phyloP scores from a whole-genome alignment of 2,329 filamentous ascomycete genomes.

The Apiospora marii region DNA sequence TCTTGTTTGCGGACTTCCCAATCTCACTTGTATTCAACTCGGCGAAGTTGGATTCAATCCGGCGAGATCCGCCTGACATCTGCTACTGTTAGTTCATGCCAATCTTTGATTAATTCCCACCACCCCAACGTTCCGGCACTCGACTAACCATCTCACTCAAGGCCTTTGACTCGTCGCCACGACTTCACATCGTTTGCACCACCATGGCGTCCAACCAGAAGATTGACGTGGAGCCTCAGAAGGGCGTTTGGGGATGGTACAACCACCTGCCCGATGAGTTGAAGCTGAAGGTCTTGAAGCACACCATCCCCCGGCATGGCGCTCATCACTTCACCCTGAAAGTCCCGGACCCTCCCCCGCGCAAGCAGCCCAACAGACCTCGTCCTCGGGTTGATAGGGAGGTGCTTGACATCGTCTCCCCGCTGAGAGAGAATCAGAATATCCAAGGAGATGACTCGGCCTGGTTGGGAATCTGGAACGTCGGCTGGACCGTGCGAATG shows the following conservation, averaged over 20 bases:
- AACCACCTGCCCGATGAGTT: constrained; percentile 35
- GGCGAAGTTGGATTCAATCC: not conserved
- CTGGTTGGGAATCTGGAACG: not conserved
- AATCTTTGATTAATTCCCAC: not conserved
- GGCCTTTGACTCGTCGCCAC: not conserved
- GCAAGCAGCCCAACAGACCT: not conserved
- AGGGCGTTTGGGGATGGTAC: constrained; percentile 26
- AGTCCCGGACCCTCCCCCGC: not conserved
- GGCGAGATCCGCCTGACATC: not conserved
- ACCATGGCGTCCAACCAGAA: not conserved
- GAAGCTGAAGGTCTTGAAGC: constrained; percentile 35
- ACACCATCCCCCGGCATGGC: constrained; percentile 23
- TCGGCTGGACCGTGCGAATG: not conserved
- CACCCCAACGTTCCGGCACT: not conserved
- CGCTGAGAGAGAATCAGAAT: not conserved
- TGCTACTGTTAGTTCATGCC: not conserved
- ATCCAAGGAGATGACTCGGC: not conserved
- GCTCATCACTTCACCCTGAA: constrained; percentile 35
- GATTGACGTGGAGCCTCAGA: not conserved
- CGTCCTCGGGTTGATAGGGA: too few species aligned
- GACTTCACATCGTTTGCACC: not conserved
- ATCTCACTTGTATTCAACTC: not conserved
- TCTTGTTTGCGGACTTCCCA: not conserved
- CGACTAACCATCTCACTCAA: not conserved
- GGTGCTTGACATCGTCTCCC: not conserved